Conservation (phyloP, 129 eudicot genomes). For the Lactuca saligna region DNA sequence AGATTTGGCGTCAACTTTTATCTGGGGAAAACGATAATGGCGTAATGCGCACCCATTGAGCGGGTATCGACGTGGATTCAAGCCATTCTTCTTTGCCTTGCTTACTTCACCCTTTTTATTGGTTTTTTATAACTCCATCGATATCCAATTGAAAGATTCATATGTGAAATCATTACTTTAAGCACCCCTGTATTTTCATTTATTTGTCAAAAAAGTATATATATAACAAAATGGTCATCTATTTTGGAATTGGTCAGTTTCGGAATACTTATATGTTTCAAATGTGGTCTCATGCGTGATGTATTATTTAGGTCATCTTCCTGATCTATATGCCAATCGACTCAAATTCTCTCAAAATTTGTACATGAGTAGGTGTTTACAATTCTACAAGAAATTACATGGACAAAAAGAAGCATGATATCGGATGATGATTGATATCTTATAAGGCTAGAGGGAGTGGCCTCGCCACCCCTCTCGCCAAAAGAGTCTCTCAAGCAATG, state of each 20-base stretch:
- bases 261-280: no score
- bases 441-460: no score
- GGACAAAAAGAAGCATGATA: no score
- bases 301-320: no score
- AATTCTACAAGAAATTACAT: no score
- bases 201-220: background rate
- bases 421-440: no score
- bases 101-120: conserved; percentile 57
- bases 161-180: conserved; percentile 15
- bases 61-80: conserved; percentile 79
- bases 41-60: conserved; percentile 62
- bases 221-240: background rate
- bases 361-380: no score
- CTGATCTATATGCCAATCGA: no score
- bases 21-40: conserved; percentile 29
- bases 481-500: no score
- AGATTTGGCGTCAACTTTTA: background rate
- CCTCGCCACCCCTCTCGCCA: no score
- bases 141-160: conserved; percentile 40
- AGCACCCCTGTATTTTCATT: conserved; percentile 5
- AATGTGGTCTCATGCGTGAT: no score
- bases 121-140: conserved; percentile 16
- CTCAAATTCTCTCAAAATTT: no score
- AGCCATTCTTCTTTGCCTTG: conserved; percentile 52
- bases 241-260: background rate